These are phyloP conservation scores for Noccaea caerulescens DNA, from an alignment of 345 rosid genomes.

Conservation along the genomic window DNA sequence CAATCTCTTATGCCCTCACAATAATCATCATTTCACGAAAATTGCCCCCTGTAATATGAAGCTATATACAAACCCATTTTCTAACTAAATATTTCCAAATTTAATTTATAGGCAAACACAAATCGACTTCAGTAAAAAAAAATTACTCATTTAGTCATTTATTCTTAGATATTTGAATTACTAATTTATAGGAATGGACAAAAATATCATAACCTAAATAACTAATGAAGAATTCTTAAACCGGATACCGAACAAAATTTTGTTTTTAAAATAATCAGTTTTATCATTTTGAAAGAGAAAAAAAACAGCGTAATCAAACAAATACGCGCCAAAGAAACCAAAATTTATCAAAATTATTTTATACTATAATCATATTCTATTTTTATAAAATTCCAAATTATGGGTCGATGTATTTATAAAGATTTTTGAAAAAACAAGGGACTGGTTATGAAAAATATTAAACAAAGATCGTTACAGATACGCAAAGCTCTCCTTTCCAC, in stretches of 20 bases:
- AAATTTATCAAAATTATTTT: too few relatives aligned
- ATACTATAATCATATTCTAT: too few relatives aligned
- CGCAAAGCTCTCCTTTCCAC: conserved; percentile 46
- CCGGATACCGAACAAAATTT: not conserved
- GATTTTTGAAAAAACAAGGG: not conserved
- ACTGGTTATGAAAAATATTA: not conserved
- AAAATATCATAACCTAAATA: not conserved
- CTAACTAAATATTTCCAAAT: too few relatives aligned
- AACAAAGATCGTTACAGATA: conserved; percentile 33
- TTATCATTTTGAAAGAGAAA: not conserved
- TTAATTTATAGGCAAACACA: not conserved
- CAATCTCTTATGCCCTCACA: not conserved
- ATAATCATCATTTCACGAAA: not conserved
- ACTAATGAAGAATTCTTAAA: not conserved
- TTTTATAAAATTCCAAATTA: not conserved
- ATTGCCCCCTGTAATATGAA: not conserved
- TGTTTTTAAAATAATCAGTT: not conserved
- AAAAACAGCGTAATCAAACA: not conserved
- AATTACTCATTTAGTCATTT: too few relatives aligned
- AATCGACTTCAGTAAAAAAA: not conserved
- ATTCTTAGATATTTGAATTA: not conserved
- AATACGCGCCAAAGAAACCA: too few relatives aligned
- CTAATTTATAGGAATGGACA: not conserved
- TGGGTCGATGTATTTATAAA: not conserved
- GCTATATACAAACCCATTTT: conserved; percentile 1